Conservation (phyloP, 352 stramenopile genomes). For the Peronospora farinosa region DNA sequence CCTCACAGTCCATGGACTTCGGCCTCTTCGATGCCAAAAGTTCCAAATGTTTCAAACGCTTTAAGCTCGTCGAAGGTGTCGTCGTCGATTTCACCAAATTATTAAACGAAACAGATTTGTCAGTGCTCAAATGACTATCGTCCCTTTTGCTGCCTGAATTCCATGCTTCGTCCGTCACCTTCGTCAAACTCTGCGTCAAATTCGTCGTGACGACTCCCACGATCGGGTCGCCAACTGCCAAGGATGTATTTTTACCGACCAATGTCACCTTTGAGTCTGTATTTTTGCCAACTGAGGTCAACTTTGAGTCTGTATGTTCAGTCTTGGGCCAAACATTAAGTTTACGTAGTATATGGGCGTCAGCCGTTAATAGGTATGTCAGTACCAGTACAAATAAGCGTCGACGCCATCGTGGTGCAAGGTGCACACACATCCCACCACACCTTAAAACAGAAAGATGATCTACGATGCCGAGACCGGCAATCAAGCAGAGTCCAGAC, state of each 20-base stretch:
- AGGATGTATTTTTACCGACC: slow-evolving; percentile 1
- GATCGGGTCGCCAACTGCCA: slow-evolving; percentile 1
- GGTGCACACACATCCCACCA: slow-evolving; percentile 24
- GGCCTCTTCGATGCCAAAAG: slow-evolving; percentile 1
- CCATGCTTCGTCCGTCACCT: slow-evolving; percentile 9
- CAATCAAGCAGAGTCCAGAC: slow-evolving; percentile 1
- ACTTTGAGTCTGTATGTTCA: slow-evolving; percentile 2
- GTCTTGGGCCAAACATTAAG: background rate
- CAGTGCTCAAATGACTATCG: background rate
- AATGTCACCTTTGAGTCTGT: background rate
- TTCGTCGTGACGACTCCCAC: slow-evolving; percentile 19
- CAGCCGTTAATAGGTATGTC: slow-evolving; percentile 4
- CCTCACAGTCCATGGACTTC: background rate
- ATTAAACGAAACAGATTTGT: slow-evolving; percentile 23
- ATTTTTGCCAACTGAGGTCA: background rate
- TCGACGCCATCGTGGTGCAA: slow-evolving; percentile 28
- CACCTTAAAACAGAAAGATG: slow-evolving; percentile 6
- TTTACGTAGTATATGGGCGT: slow-evolving; percentile 14
- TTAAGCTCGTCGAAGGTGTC: background rate
- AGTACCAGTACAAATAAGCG: slow-evolving; percentile 9
- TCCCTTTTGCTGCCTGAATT: slow-evolving; percentile 11
- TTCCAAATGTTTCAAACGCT: background rate
- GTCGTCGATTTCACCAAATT: slow-evolving; percentile 9
- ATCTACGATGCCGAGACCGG: slow-evolving; percentile 25
- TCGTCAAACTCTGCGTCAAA: slow-evolving; percentile 11